phyloP scores from a whole-genome alignment of 2,329 filamentous ascomycete genomes.

The Hyphodiscus sp. region DNA sequence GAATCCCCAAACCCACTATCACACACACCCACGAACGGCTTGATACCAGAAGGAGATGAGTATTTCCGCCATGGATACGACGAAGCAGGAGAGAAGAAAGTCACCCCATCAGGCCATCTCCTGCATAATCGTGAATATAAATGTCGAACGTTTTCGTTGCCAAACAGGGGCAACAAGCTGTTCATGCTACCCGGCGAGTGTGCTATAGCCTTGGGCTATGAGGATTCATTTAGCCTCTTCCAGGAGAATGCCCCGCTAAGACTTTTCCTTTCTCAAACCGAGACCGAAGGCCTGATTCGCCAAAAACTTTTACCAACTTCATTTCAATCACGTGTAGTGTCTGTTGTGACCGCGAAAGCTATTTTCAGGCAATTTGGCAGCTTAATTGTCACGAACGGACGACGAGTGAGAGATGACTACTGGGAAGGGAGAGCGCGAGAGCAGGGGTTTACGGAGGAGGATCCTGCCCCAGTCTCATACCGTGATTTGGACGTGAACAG shows the following conservation, averaged over 20 bases:
- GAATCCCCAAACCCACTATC: too few relatives aligned
- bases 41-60: constrained; percentile 83
- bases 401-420: constrained; percentile 92
- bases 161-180: constrained; percentile 82
- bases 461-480: constrained; percentile 64
- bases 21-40: constrained; percentile 67
- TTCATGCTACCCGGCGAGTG: constrained; percentile 99
- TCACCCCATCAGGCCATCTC: constrained; percentile 74
- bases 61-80: constrained; percentile 92
- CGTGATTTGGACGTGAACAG: too few relatives aligned
- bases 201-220: constrained; percentile 84
- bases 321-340: constrained; percentile 96
- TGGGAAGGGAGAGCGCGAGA: constrained; percentile 97
- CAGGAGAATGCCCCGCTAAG: constrained; percentile 98
- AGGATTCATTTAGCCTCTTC: constrained; percentile 93
- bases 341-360: constrained; percentile 92
- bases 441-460: constrained; percentile 96
- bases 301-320: constrained; percentile 97
- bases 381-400: constrained; percentile 81
- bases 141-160: constrained; percentile 89
- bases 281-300: constrained; percentile 95
- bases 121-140: constrained; percentile 80
- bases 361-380: constrained; percentile 99
- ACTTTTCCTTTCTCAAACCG: constrained; percentile 91
- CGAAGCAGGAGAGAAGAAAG: constrained; percentile 90